Evolutionary conservation across 1,284 basidiomycete genomes (phyloP), one percentile per base, ranked within the genome.

Genomic region (Moniliophthora roreri): DNA sequence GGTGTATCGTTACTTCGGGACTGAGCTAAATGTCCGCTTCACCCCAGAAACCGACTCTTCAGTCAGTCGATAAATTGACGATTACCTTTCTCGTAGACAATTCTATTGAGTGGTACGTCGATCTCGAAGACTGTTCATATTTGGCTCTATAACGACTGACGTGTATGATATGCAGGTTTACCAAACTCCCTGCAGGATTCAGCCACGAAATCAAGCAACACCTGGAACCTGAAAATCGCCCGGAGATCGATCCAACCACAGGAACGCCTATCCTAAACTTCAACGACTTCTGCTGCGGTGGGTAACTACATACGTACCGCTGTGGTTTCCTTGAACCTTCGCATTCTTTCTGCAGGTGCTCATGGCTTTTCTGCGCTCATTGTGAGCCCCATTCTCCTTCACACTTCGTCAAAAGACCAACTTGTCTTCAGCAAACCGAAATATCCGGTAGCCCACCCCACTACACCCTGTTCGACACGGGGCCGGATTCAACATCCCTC

Each of bases 291-390:
- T 92, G 90, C 63, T 93, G 90, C 63, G 86, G 87, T 84, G 59
- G 51, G 73, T 56, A n/a, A n/a, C n/a, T n/a, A n/a, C n/a, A n/a
- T 37, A 51, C 46, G 35, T 36, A n/a, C 26, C 28, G 34, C 34
- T 50, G 23, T 6, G 6, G 45, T 39, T 35, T 45, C 20, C n/a
- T 34, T 36, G 26, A 26, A 18, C n/a, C 5, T 23, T 16, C 35
- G 41, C 13, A 20, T 16, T 16, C 34, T 13, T 16, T 28, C 8
- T 51, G 18, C 58, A 88, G 89, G 88, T 5, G 90, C 90, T 1
- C 91, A 93, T 69, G 91, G 91, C 0, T 87, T 93, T 61, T 82
- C 89, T 24, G 85, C 84, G 26, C 70, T 92, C 39, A 84, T 93
- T 57, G 89, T 89, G 64, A 62, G 81, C 65, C 20, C 38, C 15